Conservation (phyloP, 192 early-diverging fungal species). For the Coemansia pectinata region DNA sequence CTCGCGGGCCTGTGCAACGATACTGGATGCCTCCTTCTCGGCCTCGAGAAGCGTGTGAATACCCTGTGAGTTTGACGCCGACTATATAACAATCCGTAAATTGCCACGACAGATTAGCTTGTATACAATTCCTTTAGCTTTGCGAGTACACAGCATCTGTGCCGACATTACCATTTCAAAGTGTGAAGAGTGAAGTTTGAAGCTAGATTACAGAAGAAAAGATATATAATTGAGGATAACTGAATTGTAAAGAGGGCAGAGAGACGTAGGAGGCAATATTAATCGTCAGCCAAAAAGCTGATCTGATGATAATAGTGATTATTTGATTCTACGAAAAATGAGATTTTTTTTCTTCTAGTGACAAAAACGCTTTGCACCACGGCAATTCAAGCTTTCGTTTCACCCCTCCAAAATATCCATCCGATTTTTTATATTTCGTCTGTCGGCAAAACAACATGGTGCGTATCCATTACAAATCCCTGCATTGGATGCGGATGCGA, state of each 20-base stretch:
- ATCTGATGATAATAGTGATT: not conserved
- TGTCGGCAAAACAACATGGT: slow-evolving; percentile 23
- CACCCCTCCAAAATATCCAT: not conserved
- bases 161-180: slow-evolving; percentile 14
- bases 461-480: slow-evolving; percentile 18
- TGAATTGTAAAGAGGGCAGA: not conserved
- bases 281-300: not conserved
- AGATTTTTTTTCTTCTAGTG: not conserved
- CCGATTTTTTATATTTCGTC: slow-evolving; percentile 3
- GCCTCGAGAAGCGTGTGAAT: slow-evolving; percentile 97
- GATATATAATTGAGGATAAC: not conserved
- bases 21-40: slow-evolving; percentile 93
- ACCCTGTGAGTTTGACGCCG: slow-evolving; percentile 76
- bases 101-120: not conserved
- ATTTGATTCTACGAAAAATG: not conserved
- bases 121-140: not conserved
- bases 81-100: slow-evolving; percentile 27
- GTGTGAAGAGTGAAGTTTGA: not conserved
- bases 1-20: slow-evolving; percentile 87
- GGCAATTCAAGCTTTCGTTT: not conserved
- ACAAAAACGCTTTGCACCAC: not conserved
- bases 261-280: not conserved
- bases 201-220: not conserved
- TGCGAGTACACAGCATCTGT: not conserved
- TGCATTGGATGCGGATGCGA: slow-evolving; percentile 10